Conservation (phyloP, 148 eudicot genomes). For the Tetragonia tetragonoides region DNA sequence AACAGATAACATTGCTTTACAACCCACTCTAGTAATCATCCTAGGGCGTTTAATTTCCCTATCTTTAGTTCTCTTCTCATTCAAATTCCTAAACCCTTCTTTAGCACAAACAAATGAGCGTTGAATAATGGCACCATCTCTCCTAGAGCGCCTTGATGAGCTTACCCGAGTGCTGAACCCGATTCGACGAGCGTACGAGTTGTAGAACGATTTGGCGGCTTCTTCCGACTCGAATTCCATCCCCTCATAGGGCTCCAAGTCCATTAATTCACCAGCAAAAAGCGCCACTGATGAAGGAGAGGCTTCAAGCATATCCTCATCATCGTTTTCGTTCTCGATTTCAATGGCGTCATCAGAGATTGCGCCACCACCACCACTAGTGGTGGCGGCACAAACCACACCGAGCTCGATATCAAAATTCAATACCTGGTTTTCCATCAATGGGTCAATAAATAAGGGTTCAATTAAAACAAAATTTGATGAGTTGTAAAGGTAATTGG, state of each 20-base stretch:
- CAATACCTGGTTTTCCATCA: constrained; percentile 38
- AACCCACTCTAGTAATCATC: constrained; percentile 47
- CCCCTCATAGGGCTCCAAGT: constrained; percentile 49
- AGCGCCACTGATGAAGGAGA: background rate
- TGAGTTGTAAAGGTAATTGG: no score
- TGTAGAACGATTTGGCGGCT: constrained; percentile 58
- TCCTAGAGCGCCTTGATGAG: constrained; percentile 42
- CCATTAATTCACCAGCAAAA: constrained; percentile 19
- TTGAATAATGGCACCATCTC: constrained; percentile 50
- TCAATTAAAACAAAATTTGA: background rate
- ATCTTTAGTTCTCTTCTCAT: constrained; percentile 37
- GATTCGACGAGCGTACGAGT: constrained; percentile 50
- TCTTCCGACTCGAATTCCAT: constrained; percentile 63
- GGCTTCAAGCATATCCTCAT: constrained; percentile 15
- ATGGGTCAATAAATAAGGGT: background rate
- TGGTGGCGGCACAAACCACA: constrained; percentile 1
- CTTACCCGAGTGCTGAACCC: constrained; percentile 60
- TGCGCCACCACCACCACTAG: constrained; percentile 12
- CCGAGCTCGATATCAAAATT: constrained; percentile 37
- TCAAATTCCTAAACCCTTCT: constrained; percentile 47
- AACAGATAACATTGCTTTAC: constrained; percentile 44
- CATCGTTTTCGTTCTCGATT: constrained; percentile 22
- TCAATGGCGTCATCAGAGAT: constrained; percentile 33
- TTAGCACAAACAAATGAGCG: constrained; percentile 57
- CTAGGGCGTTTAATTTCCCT: constrained; percentile 48